A percentile compares a stretch with the other conserved stretches of the same genome.
Conservation (phyloP, 2,329 filamentous ascomycete genomes). For the Aureobasidium melanogenum region DNA sequence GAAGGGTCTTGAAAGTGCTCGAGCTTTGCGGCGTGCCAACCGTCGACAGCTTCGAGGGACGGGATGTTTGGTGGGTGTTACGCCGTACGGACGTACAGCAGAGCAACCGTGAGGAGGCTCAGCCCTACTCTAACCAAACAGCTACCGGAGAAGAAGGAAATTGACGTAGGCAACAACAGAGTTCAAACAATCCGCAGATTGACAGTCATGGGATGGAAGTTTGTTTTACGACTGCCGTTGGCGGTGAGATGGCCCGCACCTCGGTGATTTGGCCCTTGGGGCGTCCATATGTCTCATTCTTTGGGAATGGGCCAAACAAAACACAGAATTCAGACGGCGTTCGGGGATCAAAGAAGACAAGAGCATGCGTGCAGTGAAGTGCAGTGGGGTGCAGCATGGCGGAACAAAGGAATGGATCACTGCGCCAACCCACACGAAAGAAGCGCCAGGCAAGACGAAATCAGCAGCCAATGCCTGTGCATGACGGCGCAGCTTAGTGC, state of each 20-base stretch:
- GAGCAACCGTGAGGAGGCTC: neutral
- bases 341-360: slow-evolving; percentile 8
- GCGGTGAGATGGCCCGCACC: neutral
- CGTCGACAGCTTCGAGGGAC: neutral
- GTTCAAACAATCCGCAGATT: slow-evolving; percentile 6
- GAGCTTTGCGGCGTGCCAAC: neutral
- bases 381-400: neutral
- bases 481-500: neutral
- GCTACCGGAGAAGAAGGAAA: slow-evolving; percentile 8
- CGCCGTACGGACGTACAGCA: slow-evolving; percentile 4
- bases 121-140: neutral
- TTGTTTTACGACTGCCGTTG: neutral
- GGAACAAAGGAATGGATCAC: slow-evolving; percentile 9
- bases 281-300: neutral
- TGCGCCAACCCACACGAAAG: slow-evolving; percentile 7
- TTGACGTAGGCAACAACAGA: slow-evolving; percentile 9
- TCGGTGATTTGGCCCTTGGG: slow-evolving; percentile 4
- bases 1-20: neutral
- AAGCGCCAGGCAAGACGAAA: slow-evolving; percentile 5
- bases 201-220: slow-evolving; percentile 6
- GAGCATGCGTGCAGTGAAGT: neutral
- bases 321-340: slow-evolving; percentile 6
- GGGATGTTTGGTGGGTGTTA: neutral
- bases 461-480: slow-evolving; percentile 6
- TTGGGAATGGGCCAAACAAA: slow-evolving; percentile 3